Evolutionary conservation across 2,329 filamentous ascomycete species (phyloP), one percentile per base, ranked within the genome.

Genomic region (Mycosphaerella sp.): DNA sequence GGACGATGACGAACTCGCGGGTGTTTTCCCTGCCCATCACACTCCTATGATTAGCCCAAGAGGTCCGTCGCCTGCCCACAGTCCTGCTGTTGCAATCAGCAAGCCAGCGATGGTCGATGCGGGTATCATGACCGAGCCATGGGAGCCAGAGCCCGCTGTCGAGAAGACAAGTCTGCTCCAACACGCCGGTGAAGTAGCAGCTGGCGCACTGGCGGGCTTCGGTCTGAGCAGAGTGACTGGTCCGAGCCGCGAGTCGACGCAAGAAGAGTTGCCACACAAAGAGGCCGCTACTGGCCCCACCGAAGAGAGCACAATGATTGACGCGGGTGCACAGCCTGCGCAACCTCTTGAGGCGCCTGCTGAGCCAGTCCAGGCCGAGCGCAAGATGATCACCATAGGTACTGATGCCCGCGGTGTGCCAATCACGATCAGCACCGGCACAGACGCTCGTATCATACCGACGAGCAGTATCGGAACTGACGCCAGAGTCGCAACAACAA

Each of bases 91-190:
- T 21, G n/a, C 48, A 38, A n/a, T 7, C 34, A 38, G 34, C 11
- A 63, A 60, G 41, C 58, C 64, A 7, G 58, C 66, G 26, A 83
- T 83, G 80, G 77, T 83, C 32, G 81, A 84, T 65, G 78, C 78
- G 48, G 75, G 75, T 42, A 78, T 79, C 59, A 85, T 84, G 81
- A 85, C 82, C 6, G 82, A 85, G 48, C 74, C 78, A 23, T 80
- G 77, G 77, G 70, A 74, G 54, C 73, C 73, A 29, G 67, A 70
- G 48, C 55, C 49, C 21, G 41, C 52, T 9, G 36, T 47, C 5
- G 41, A 59, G 32, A 55, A 59, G 54, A 45, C 48, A 14, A 57
- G 45, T 17, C 36, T 66, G 4, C 43, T 45, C 11, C 57, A 66
- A 6, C 57, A 58, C 32, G 64, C 67, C 17, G 64, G 59, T 29